Evolutionary conservation across 179 eudicot genomes (phyloP).

Genomic region (Amaranthus tricolor): DNA sequence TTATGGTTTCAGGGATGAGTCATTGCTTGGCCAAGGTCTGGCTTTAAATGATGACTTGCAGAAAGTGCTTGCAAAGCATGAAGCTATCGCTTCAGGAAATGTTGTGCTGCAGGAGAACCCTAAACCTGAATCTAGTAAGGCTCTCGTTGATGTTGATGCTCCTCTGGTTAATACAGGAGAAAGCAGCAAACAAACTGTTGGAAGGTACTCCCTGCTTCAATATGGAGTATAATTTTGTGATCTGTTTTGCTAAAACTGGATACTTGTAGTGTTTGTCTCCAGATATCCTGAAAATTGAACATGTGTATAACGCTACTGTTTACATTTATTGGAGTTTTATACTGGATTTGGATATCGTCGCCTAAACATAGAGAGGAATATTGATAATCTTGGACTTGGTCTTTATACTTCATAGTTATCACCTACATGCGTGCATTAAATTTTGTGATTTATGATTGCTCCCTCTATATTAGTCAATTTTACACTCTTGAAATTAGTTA

Average conservation of each 20-base stretch:
- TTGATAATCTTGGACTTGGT: not conserved
- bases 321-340: not conserved
- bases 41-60: conserved; percentile 94
- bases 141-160: conserved; percentile 64
- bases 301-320: not conserved
- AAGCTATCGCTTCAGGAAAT: conserved; percentile 60
- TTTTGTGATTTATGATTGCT: not conserved
- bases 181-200: conserved; percentile 47
- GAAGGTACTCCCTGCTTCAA: conserved; percentile 45
- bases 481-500: too few species aligned
- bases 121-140: conserved; percentile 46
- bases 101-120: conserved; percentile 38
- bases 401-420: not conserved
- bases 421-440: not conserved
- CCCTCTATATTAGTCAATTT: too few species aligned
- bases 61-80: conserved; percentile 81
- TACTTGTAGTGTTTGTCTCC: not conserved
- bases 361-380: not conserved
- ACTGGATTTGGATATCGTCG: not conserved
- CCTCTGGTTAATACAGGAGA: conserved; percentile 82
- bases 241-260: not conserved
- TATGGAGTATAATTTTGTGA: not conserved
- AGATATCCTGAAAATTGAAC: not conserved
- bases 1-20: conserved; percentile 70
- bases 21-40: conserved; percentile 85